Evolutionary conservation across 176 grass and related monocot species (phyloP), one percentile per base, ranked within the genome.

Genomic region (Cenchrus americanus): DNA sequence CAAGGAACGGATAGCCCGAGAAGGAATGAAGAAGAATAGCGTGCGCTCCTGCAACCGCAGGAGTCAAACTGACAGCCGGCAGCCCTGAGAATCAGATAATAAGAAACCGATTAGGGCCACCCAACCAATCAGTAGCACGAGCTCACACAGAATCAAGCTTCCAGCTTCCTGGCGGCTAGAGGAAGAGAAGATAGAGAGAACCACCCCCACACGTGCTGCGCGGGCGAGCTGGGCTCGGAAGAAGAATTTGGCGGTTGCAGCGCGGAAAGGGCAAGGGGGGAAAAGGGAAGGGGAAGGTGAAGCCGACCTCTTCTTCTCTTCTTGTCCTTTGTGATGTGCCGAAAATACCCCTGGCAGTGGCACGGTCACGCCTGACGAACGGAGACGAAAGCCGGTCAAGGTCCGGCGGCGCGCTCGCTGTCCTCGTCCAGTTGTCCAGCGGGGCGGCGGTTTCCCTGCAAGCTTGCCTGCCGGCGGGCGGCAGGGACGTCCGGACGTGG

Each of bases 171-270:
- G 55, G 68, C 42, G 68, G 67, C n/a, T 59, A 22, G 22, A 44
- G 44, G 67, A 4, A 10, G 46, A 72, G 23, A 40, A 69, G 48
- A 13, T 5, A 9, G 30, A 40, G 19, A 54, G 54, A 22, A 73
- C 37, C 42, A 14, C 10, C 42, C 58, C 43, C 67, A 44, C 47
- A 61, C 67, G 80, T 82, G 67, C 41, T 14, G 53, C 40, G 78
- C 8, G 34, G 26, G 9, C 15, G 24, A 10, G 11, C 23, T 7
- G 5, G 10, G 11, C 23, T 7, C 10, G 10, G 21, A 19, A 5
- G 11, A 30, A 18, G 57, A 69, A 80, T 69, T 69, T 55, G 63
- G 63, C 78, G 63, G 63, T 80, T 80, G 63, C 78, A 17, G 32
- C 30, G 18, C 18, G 47, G 63, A 80, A 54, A 53, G 13, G 78